phyloP scores from a whole-genome alignment of 805 yeast genomes.

The Candida argentea region DNA sequence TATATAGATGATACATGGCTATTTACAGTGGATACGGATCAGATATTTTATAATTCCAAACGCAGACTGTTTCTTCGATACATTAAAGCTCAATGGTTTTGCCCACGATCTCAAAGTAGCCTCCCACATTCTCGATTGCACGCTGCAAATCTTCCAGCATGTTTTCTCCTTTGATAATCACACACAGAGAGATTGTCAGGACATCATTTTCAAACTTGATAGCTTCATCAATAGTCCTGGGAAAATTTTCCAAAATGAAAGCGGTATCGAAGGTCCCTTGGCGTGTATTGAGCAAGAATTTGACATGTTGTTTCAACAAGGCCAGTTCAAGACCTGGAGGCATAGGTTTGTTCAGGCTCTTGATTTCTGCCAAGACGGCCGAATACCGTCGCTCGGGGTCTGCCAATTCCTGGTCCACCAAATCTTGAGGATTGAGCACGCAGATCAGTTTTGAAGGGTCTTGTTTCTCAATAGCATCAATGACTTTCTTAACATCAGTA shows the following conservation, averaged over 20 bases:
- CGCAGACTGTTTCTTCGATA: too few species aligned
- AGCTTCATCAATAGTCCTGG: slow-evolving; percentile 54
- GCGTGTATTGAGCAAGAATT: slow-evolving; percentile 24
- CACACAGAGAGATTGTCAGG: slow-evolving; percentile 34
- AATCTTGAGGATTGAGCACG: slow-evolving; percentile 40
- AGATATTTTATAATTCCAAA: background rate
- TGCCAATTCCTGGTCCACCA: slow-evolving; percentile 36
- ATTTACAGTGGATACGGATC: too few species aligned
- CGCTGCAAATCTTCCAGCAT: slow-evolving; percentile 15
- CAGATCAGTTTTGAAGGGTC: slow-evolving; percentile 16
- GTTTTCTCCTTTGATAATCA: slow-evolving; percentile 25
- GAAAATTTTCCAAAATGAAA: slow-evolving; percentile 48
- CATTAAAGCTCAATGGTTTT: slow-evolving; percentile 30
- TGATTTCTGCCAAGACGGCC: slow-evolving; percentile 40
- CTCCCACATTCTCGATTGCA: slow-evolving; percentile 37
- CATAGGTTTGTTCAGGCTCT: slow-evolving; percentile 14
- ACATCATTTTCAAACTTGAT: slow-evolving; percentile 66
- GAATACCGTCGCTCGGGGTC: slow-evolving; percentile 39
- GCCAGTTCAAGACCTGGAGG: slow-evolving; percentile 44
- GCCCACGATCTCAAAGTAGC: slow-evolving; percentile 58
- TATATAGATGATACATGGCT: too few species aligned
- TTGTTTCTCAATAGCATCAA: too few species aligned
- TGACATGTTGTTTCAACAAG: slow-evolving; percentile 31
- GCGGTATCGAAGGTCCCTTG: slow-evolving; percentile 32
- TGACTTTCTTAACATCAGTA: slow-evolving; percentile 9